A percentile compares a stretch with the other conserved stretches of the same genome.
Conservation (phyloP, 2,329 filamentous ascomycete species). For the Venturia nashicola region DNA sequence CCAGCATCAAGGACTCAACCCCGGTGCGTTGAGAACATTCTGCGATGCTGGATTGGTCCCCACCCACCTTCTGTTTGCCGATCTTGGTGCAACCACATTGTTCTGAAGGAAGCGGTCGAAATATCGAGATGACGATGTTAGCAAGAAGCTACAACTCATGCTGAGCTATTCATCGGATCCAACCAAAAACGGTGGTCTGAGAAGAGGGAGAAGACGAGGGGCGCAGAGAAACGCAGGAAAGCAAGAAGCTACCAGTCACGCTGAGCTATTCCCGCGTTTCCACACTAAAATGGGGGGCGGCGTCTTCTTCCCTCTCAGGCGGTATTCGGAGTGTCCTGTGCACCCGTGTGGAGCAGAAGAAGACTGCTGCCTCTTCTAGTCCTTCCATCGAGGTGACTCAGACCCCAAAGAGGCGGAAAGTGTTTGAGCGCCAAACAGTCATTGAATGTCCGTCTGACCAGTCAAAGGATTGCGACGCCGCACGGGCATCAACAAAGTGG, state of each 20-base stretch:
- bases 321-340: background rate
- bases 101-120: background rate
- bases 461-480: background rate
- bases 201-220: background rate
- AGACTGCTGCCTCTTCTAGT: background rate
- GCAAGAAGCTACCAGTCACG: slow-evolving; percentile 2
- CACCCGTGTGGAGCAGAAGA: background rate
- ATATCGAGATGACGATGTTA: background rate
- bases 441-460: background rate
- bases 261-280: background rate
- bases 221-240: background rate
- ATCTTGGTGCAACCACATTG: background rate
- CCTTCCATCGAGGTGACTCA: background rate
- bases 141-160: background rate
- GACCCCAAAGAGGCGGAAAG: background rate
- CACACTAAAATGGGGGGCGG: background rate
- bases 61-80: background rate
- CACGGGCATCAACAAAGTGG: background rate
- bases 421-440: too few species aligned
- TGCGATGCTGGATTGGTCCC: background rate
- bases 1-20: background rate
- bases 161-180: background rate
- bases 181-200: background rate
- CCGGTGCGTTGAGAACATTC: background rate
- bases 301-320: background rate